Evolutionary conservation across 2,329 filamentous ascomycete genomes (phyloP), one percentile per base, ranked within the genome.

Genomic region (Nigrospora oryzae): DNA sequence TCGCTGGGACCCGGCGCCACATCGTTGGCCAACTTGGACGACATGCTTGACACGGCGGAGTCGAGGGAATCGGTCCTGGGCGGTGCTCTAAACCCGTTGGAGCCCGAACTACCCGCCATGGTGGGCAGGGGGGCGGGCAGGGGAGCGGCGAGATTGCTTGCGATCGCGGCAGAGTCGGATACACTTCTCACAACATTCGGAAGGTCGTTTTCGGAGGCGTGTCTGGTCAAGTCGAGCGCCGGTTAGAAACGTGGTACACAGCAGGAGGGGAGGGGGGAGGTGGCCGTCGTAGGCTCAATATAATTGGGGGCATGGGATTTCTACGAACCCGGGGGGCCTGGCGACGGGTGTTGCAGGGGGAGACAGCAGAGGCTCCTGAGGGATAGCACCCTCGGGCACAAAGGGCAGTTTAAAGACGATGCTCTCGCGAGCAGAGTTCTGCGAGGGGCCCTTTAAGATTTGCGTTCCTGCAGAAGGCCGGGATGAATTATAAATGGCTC

Each of bases 31-130:
- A 69, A 70, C 44, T 79, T 76, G 11, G 70, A 73, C 7, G 87
- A 88, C 40, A 87, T 74, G 11, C 80, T 79, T 2, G 91, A 95
- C 39, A 94, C 84, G n/a, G 87, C 86, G 11, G 90, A 96, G 63
- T 97, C 91, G 57, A 95, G 91, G 11, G 91, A 96, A 4, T 86
- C 86, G 45, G 86, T 95, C 56, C 90, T 81, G 45, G 83, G 45
- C 40, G 32, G 40, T 34, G 16, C 38, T 12, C 69, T 68, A 51
- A 60, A 62, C 54, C 64, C 68, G 36, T 64, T 60, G 36, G 65
- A 56, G 43, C 63, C 62, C 48, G 69, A 66, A 42, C 68, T 60
- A 51, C 71, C 68, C 51, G 73, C 70, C 70, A 78, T 77, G 50
- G 62, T 63, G 48, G 67, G 57, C 51, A 59, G 64, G 44, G 63